Conservation (phyloP, 208 protist species). For the Tritrichomonas musculus region DNA sequence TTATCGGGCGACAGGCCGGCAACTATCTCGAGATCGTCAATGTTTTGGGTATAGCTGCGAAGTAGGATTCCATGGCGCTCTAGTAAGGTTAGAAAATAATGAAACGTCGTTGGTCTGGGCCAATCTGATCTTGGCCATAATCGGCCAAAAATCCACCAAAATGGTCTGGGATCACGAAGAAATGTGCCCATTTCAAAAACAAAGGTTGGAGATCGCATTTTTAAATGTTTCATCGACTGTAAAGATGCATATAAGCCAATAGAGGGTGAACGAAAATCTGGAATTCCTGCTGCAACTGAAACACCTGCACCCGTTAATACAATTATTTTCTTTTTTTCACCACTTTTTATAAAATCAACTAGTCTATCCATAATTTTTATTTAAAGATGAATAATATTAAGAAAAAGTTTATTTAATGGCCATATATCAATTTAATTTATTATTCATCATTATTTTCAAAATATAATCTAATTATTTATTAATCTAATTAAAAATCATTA, state of each 20-base stretch:
- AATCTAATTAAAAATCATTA: too few relatives aligned
- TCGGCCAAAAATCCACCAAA: not conserved
- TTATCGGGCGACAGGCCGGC: not conserved
- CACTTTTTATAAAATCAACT: not conserved
- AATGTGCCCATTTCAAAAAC: slow-evolving; percentile 25
- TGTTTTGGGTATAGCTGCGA: slow-evolving; percentile 5
- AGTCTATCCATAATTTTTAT: not conserved
- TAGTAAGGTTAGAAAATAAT: not conserved
- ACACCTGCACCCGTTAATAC: slow-evolving; percentile 6
- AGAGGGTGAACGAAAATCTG: not conserved
- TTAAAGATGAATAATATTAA: too few relatives aligned
- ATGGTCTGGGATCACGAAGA: slow-evolving; percentile 4
- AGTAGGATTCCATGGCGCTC: not conserved
- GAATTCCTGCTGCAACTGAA: slow-evolving; percentile 28
- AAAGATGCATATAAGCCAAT: slow-evolving; percentile 17
- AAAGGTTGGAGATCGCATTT: not conserved
- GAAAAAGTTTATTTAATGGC: too few relatives aligned
- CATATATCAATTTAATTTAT: too few relatives aligned
- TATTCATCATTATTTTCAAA: too few relatives aligned
- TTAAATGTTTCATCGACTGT: not conserved
- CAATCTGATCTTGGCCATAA: not conserved
- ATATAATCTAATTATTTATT: too few relatives aligned
- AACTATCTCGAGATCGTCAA: not conserved
- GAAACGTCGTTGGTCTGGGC: not conserved
- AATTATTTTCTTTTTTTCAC: not conserved